Base-by-base conservation (phyloP, 495 filamentous ascomycete species). In the Chlorociboria aeruginascens region DNA sequence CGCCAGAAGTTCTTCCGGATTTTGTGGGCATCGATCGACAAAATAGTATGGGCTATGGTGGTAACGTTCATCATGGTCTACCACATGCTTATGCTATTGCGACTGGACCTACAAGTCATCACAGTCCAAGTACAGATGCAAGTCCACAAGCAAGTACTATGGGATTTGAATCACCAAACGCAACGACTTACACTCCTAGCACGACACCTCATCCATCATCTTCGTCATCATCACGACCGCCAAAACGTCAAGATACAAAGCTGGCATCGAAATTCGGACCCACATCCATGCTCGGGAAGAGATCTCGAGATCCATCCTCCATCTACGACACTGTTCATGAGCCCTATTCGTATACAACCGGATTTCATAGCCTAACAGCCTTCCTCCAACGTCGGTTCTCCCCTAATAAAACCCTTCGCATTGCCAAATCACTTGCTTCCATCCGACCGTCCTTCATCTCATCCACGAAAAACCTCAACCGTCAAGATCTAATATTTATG, bases 401-500 rank as follows among this genome's bases (percentile, higher is more conserved):
- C 3, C 56, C 69, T 10, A 74, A 76, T 32, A 83, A 85, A 57
- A 79, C 78, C 3, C 59, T 86, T 40, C 80, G 81, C 37, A 90
- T 96, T 50, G 88, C 86, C 48, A 85, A 87, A 64, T 79, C 89
- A 9, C 76, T 98, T 49, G 83, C 87, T 8, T 83, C 81, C 36
- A 93, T 95, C 53, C 84, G 92, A 14, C 92, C 92, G 6, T 86
- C 87, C 7, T 90, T 98, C 65, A 89, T 97, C 53, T 78, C 86
- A 3, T 92, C 83, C 46, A 89, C 83, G 17, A 82, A 82, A 51
- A 86, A 82, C 3, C 68, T 97, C 32, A 88, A 86, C 47, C 70
- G 78, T 28, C 78, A 89, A 57, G 92, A 98, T 61, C 74, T 97
- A 14, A 80, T 98, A 17, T 95, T 96, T 66, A 93, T 92, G 86